These are phyloP conservation scores for Tricholoma hemisulphureum DNA, from an alignment of 768 basidiomycete genomes.

Conservation along the genomic window DNA sequence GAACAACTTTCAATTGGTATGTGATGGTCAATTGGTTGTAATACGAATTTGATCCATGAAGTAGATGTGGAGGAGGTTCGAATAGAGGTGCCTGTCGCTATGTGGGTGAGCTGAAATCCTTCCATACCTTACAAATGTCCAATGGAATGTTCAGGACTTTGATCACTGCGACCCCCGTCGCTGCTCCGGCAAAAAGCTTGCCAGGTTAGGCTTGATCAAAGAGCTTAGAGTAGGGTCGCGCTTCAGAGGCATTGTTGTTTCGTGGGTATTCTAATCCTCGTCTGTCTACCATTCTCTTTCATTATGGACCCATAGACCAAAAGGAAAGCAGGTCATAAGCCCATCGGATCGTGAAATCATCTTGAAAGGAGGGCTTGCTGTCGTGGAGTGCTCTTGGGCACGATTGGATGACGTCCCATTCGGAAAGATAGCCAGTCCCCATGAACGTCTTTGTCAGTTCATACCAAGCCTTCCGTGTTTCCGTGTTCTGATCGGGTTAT, in stretches of 20 bases:
- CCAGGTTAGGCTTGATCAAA: slow-evolving; percentile 79
- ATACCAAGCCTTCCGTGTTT: background rate
- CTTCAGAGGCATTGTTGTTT: slow-evolving; percentile 91
- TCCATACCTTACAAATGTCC: no score
- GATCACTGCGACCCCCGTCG: slow-evolving; percentile 93
- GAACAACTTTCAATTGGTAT: slow-evolving; percentile 28
- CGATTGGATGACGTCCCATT: slow-evolving; percentile 94
- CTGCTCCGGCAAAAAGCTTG: slow-evolving; percentile 83
- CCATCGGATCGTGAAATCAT: slow-evolving; percentile 85
- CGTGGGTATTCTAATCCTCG: slow-evolving; percentile 53
- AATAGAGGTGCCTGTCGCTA: slow-evolving; percentile 80
- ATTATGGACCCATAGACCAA: slow-evolving; percentile 55
- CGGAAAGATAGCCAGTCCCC: slow-evolving; percentile 85
- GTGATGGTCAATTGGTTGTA: background rate
- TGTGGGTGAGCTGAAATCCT: slow-evolving; percentile 87
- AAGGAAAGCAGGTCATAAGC: slow-evolving; percentile 73
- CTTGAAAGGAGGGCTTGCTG: slow-evolving; percentile 73
- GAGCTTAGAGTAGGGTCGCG: slow-evolving; percentile 81
- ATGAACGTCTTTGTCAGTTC: slow-evolving; percentile 82
- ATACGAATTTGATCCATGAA: background rate
- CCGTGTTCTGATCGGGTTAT: background rate
- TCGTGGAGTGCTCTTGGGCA: slow-evolving; percentile 99
- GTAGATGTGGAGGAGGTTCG: slow-evolving; percentile 24
- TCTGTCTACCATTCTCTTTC: slow-evolving; percentile 3
- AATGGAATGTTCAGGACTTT: slow-evolving; percentile 71